Base-by-base conservation (phyloP, 139 green algal species). In the Tetratostichococcus sp. region DNA sequence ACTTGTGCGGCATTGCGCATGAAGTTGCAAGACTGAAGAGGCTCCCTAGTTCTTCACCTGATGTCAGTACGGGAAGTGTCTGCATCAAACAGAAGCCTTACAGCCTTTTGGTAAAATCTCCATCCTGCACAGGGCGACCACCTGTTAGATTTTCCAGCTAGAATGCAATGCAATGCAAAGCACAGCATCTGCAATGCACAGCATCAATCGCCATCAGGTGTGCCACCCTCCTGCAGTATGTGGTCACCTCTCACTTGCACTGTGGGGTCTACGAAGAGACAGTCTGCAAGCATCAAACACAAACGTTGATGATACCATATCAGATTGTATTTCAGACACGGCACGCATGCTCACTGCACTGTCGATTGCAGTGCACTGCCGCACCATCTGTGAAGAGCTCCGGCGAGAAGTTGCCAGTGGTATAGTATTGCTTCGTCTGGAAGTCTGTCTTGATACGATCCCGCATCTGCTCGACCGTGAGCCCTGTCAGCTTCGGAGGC, bases 1-100 rank as follows among this genome's bases (percentile, higher is more conserved):
- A 28, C 58, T 30, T 31, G n/a, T 6, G 58, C 25, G 8, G 25
- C 23, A 19, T 66, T 4, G 25, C 22, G 58, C 22, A 31, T 66
- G 11, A 66, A 28, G 23, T n/a, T 30, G 22, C 6, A n/a, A n/a
- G n/a, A n/a, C n/a, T n/a, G n/a, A n/a, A n/a, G n/a, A n/a, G n/a
- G n/a, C n/a, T 25, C 4, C 2, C 8, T 26, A 76, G 75, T 21
- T 72, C 19, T 3, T 84, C 67, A 80, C 21, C 88, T 83, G 43
- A 90, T 73, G 35, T 90, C 85, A 21, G 85, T 83, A 8, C 73
- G 74, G 1, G 78, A 86, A 19, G 65, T 73, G 5, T 58, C 34
- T 1, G 77, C 75, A n/a, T 90, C 81, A 81, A 90, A 90, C 30
- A 90, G 70, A 16, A 75, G 35, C 14, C 77, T 73, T n/a, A 90